Evolutionary conservation across 1,139 yeast species (phyloP), one percentile per base, ranked within the genome.

Genomic region (Pneumocystis sp.): DNA sequence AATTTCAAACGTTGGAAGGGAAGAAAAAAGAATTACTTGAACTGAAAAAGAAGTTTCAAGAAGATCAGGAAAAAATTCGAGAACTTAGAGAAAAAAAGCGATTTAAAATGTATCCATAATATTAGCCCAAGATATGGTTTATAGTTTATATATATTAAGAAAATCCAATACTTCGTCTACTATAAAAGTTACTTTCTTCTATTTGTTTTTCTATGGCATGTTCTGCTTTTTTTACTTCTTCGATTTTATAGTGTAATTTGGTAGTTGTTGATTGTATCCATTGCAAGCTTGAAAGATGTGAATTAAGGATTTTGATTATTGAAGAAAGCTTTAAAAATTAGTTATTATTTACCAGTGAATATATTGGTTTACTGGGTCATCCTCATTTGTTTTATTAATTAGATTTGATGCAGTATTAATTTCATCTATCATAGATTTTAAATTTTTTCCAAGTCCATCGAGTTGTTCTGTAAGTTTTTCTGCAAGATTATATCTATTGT

Each of bases 11-110:
- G 71, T 85, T 98, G 76, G 96, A 95, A 74, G 83, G 84, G 74
- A 93, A 91, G 82, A 93, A 93, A 80, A 84, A 83, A 69, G 96
- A 91, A 75, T 89, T 93, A 89, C 89, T 89, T 74, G 90, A 88
- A 65, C 79, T 95, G 73, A 79, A 93, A 73, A 80, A 78, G 68
- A 88, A 90, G 75, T 95, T 90, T 77, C 89, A 87, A 74, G 85
- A 86, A 68, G 98, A 95, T 76, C 97, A 93, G 78, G 93, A 86
- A 71, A 85, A 85, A 75, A 89, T 95, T 64, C 82, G 82, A 71
- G 77, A 81, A 69, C 84, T 93, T 85, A 87, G 82, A 73, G 91
- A 88, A 70, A 86, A 83, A 79, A 86, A 86, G 75, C 82, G 86
- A 72, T 91, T 91, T 76, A 85, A 85, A 73, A 98, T 98, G 1